Evolutionary conservation across 1,284 basidiomycete genomes (phyloP), one percentile per base, ranked within the genome.

Genomic region (Leccinum fuscescens): DNA sequence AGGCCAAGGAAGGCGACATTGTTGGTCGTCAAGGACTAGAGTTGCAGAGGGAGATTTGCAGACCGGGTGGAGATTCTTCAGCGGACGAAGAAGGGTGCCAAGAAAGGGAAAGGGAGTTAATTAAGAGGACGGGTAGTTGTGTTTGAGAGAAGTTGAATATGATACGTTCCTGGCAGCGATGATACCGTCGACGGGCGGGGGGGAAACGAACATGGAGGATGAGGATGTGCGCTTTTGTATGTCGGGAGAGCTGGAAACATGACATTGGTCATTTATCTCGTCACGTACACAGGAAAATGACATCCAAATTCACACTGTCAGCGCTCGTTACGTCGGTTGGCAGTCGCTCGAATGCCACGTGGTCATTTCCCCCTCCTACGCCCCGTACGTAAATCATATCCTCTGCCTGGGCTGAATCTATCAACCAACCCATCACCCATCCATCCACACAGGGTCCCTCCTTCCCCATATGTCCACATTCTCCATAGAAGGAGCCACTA

Each of bases 1-100:
- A 51, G 54, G 44, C 72, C 29, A 61, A 68, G 64, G 71, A 72
- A 72, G 73, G 69, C 8, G 69, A 64, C 68, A 74, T 73, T 70
- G 67, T 64, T 75, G 74, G 71, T 75, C 20, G 72, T 72, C 72
- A 74, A 54, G 73, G 54, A 64, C 51, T 63, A 58, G 65, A 63
- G 62, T 61, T 69, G 67, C 64, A 70, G 64, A 62, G 14, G 62
- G 67, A 48, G 71, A 72, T 75, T 74, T 72, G 72, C 71, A 74
- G 57, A 49, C 58, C 55, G 46, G 57, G 20, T n/a, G 33, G 4
- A 15, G 66, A 50, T 67, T 67, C 68, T 59, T 59, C 39, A 54
- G 54, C 51, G 63, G 62, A 62, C 54, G 59, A 62, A 63, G 64
- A 65, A 64, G 37, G 46, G 33, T 33, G 27, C 66, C 49, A 44